These are phyloP conservation scores for Lignosus rhinocerotis DNA, from an alignment of 1,284 basidiomycete genomes.

Conservation along the genomic window DNA sequence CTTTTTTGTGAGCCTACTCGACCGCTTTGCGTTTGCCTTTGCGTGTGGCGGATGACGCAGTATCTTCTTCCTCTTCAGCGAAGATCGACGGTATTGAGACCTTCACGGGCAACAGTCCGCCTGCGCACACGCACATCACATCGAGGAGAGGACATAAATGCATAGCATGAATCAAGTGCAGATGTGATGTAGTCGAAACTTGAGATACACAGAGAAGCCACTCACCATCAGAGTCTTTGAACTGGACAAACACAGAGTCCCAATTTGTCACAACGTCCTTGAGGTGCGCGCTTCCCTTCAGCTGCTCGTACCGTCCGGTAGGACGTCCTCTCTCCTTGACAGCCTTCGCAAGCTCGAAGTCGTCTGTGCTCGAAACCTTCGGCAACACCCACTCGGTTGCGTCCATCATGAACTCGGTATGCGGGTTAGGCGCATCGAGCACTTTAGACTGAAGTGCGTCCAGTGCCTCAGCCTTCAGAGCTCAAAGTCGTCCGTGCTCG, in stretches of 20 bases:
- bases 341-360: slow-evolving; percentile 66
- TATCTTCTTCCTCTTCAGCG: slow-evolving; percentile 48
- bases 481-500: slow-evolving; percentile 59
- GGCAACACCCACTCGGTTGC: slow-evolving; percentile 41
- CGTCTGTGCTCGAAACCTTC: slow-evolving; percentile 41
- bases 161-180: slow-evolving; percentile 6
- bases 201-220: slow-evolving; percentile 7
- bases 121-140: slow-evolving; percentile 28
- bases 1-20: slow-evolving; percentile 2
- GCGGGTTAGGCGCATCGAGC: slow-evolving; percentile 20
- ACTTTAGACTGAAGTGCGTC: slow-evolving; percentile 58
- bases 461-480: slow-evolving; percentile 65
- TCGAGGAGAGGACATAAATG: neutral
- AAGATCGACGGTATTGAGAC: slow-evolving; percentile 42
- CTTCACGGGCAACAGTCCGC: slow-evolving; percentile 43
- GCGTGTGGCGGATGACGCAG: slow-evolving; percentile 18
- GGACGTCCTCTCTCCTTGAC: slow-evolving; percentile 50
- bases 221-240: slow-evolving; percentile 58
- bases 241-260: slow-evolving; percentile 67
- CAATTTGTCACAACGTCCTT: slow-evolving; percentile 57
- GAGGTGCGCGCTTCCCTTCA: slow-evolving; percentile 47
- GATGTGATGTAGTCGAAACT: slow-evolving; percentile 4
- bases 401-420: slow-evolving; percentile 30
- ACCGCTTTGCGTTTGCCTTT: slow-evolving; percentile 53
- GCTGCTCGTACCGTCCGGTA: slow-evolving; percentile 50